These are phyloP conservation scores for Chlorencoelia australis DNA, from an alignment of 2,329 filamentous ascomycete genomes.

Conservation along the genomic window DNA sequence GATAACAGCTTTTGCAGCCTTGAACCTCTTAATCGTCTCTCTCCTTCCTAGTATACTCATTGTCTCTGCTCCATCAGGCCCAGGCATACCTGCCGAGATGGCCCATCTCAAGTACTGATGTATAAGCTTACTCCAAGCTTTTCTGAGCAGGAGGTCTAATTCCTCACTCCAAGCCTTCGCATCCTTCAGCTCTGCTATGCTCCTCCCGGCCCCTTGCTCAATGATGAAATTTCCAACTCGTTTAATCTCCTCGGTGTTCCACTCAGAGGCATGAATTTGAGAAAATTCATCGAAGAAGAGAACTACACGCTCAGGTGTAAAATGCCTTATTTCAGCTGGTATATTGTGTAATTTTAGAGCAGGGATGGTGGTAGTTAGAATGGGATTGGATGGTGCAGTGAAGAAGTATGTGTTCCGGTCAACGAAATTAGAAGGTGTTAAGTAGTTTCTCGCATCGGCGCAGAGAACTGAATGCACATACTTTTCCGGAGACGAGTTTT, in stretches of 20 bases:
- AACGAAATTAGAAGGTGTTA: constrained; percentile 43
- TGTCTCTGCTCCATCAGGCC: constrained; percentile 41
- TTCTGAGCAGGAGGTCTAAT: constrained; percentile 8
- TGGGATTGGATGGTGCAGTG: constrained; percentile 23
- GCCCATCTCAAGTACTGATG: constrained; percentile 49
- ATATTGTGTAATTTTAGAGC: constrained; percentile 14
- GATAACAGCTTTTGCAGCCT: constrained; percentile 13
- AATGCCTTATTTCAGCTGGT: constrained; percentile 2
- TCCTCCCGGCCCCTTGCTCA: constrained; percentile 3
- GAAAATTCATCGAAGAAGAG: constrained; percentile 9
- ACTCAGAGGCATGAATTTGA: constrained; percentile 10
- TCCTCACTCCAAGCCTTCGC: not conserved
- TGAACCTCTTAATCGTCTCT: constrained; percentile 35
- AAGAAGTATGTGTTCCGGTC: constrained; percentile 50
- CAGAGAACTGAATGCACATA: constrained; percentile 42
- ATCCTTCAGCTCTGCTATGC: not conserved
- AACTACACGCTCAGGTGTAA: constrained; percentile 1
- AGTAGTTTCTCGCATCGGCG: constrained; percentile 47
- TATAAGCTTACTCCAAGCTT: constrained; percentile 34
- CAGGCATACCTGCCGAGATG: constrained; percentile 40
- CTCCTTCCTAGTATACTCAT: constrained; percentile 45
- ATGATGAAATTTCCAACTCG: constrained; percentile 1
- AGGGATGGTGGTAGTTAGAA: constrained; percentile 11
- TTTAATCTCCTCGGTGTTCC: constrained; percentile 10
- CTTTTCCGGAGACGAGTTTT: constrained; percentile 28